Evolutionary conservation across 2,329 filamentous ascomycete species (phyloP).

Genomic region (Xylaria sp.): DNA sequence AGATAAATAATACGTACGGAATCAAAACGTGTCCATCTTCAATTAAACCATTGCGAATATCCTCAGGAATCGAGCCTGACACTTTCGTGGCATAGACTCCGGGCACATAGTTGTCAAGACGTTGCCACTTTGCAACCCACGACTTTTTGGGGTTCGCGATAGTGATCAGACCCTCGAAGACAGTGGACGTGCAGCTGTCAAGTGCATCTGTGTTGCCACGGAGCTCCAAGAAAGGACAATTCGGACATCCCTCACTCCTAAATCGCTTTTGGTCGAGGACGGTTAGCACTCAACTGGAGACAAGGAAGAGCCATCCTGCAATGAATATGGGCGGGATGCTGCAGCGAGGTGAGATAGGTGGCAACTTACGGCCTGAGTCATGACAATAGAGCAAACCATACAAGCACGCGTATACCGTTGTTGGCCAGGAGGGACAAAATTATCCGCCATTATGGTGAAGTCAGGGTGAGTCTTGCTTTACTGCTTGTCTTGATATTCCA

Average conservation of each 20-base stretch:
- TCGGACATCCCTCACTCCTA: slow-evolving; percentile 87
- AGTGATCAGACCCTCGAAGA: slow-evolving; percentile 92
- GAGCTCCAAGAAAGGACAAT: slow-evolving; percentile 93
- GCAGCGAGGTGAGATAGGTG: slow-evolving; percentile 24
- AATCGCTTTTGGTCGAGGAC: slow-evolving; percentile 72
- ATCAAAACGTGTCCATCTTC: slow-evolving; percentile 74
- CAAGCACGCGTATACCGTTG: slow-evolving; percentile 92
- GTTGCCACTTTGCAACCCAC: slow-evolving; percentile 98
- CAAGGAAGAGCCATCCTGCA: slow-evolving; percentile 10
- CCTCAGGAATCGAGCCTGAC: slow-evolving; percentile 79
- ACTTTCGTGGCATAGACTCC: slow-evolving; percentile 97
- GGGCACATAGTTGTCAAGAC: slow-evolving; percentile 85
- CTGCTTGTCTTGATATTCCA: slow-evolving; percentile 2
- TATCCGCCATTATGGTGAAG: slow-evolving; percentile 57
- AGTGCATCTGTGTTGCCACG: slow-evolving; percentile 82
- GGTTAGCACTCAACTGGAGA: slow-evolving; percentile 5
- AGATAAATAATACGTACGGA: slow-evolving; percentile 64
- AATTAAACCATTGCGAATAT: slow-evolving; percentile 69
- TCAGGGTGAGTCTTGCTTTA: not conserved
- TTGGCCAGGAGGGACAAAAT: slow-evolving; percentile 78
- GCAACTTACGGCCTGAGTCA: slow-evolving; percentile 75
- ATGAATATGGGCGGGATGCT: not conserved
- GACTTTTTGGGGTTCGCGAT: slow-evolving; percentile 83
- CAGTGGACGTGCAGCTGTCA: slow-evolving; percentile 92
- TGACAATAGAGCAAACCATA: slow-evolving; percentile 98